phyloP scores from a whole-genome alignment of 176 grass and related monocot genomes.

The Olyra latifolia region DNA sequence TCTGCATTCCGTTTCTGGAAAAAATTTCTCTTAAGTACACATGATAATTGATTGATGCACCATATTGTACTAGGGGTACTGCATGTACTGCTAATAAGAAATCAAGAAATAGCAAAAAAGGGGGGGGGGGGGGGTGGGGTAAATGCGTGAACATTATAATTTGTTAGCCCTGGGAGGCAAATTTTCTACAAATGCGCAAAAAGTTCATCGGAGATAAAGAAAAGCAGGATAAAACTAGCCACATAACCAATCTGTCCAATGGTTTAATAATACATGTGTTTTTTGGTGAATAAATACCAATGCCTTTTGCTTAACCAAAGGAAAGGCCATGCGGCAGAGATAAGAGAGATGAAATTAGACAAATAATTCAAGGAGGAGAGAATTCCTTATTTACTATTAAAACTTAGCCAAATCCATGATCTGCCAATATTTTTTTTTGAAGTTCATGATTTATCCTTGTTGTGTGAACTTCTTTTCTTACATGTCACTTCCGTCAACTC shows the following conservation, averaged over 20 bases:
- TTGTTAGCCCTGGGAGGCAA: background rate
- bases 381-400: too few species aligned
- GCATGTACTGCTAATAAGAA: background rate
- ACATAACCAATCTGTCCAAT: background rate
- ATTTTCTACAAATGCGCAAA: background rate
- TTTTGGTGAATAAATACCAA: constrained; percentile 11
- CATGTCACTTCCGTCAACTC: too few species aligned
- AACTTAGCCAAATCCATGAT: too few species aligned
- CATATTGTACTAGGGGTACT: background rate
- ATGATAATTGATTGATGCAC: background rate
- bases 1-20: background rate
- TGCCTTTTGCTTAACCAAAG: background rate
- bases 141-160: background rate
- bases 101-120: background rate
- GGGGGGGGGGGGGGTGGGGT: too few species aligned
- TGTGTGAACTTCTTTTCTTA: too few species aligned
- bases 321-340: constrained; percentile 6
- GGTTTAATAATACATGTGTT: background rate
- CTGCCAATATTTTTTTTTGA: too few species aligned
- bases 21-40: background rate
- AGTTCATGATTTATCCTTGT: too few species aligned
- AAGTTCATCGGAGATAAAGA: background rate
- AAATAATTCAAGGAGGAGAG: background rate
- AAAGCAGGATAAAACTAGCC: constrained; percentile 2
- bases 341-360: background rate